Evolutionary conservation across 116 monocot species (phyloP), one percentile per base, ranked within the genome.

Genomic region (Dioscorea cayenensis): DNA sequence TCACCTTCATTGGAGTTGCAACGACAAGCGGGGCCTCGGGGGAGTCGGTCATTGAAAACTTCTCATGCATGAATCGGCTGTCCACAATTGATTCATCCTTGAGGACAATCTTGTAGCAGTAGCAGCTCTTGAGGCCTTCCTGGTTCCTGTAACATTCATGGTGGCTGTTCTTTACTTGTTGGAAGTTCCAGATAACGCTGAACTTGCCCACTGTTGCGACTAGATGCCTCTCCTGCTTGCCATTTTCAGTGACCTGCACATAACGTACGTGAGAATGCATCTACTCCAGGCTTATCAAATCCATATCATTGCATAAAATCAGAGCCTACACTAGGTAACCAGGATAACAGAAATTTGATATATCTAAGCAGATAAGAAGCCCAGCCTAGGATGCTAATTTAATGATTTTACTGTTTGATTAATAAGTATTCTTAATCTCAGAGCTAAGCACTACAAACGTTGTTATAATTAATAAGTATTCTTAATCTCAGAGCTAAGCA

Each of bases 21-120:
- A 99, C 99, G 4, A 99, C 99, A 27, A 99, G 76, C 1, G 99
- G 99, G 21, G 99, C 99, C 59, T 94, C 94, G 0, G 94, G 99
- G 7, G 99, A 99, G 58, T 89, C 86, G 18, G 67, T 82, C 6
- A 71, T 75, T 2, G 94, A 83, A 52, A 99, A 94, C 55, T 91
- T 99, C 58, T 99, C 99, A 10, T 99, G 99, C 99, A 99, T 99
- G 81, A 94, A 99, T 19, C 94, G 83, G 78, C 99, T 99, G 76
- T 91, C 99, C 0, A 99, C 91, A 12, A 99, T 99, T 23, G 99
- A 99, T 65, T 94, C 89, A 23, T 99, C 99, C 65, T 89, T 94
- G 60, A 76, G 89, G 35, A 99, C 91, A 20, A 99, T 82, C 66
- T 85, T 89, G 78, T 99, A 99, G 75, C 99, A 99, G 69, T 99